phyloP scores from a whole-genome alignment of 108 stramenopile genomes.

The Pseudonitzschia multiseries region DNA sequence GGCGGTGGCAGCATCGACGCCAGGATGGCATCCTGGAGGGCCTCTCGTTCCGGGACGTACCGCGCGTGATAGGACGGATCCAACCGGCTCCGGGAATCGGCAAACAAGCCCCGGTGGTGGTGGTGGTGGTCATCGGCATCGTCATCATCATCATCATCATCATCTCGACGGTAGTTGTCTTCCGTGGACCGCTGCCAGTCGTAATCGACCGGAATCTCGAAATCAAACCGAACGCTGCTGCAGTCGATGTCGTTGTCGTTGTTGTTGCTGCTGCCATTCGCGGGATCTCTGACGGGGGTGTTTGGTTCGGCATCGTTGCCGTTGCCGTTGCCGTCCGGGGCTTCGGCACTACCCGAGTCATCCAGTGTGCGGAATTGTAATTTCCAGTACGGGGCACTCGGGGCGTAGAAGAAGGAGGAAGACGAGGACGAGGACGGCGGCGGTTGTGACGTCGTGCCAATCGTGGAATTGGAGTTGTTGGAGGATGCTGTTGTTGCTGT shows the following conservation, averaged over 20 bases:
- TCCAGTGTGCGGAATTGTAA: too few relatives aligned
- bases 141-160: not conserved
- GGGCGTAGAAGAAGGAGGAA: too few relatives aligned
- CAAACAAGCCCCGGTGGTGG: slow-evolving; percentile 28
- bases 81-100: slow-evolving; percentile 26
- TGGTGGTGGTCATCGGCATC: not conserved
- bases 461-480: too few relatives aligned
- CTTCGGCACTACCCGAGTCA: too few relatives aligned
- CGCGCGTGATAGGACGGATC: slow-evolving; percentile 52
- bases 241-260: not conserved
- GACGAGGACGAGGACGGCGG: too few relatives aligned
- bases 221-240: not conserved
- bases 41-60: slow-evolving; percentile 39
- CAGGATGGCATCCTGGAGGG: slow-evolving; percentile 53
- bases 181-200: slow-evolving; percentile 31
- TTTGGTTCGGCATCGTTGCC: too few relatives aligned
- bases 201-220: slow-evolving; percentile 3
- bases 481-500: too few relatives aligned
- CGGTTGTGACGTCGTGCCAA: too few relatives aligned
- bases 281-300: too few relatives aligned
- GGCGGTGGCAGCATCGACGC: slow-evolving; percentile 10
- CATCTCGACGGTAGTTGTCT: slow-evolving; percentile 23
- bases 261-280: not conserved
- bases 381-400: too few relatives aligned
- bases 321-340: too few relatives aligned